Conservation (phyloP, 441 rosid species). For the Erodium trifolium region DNA sequence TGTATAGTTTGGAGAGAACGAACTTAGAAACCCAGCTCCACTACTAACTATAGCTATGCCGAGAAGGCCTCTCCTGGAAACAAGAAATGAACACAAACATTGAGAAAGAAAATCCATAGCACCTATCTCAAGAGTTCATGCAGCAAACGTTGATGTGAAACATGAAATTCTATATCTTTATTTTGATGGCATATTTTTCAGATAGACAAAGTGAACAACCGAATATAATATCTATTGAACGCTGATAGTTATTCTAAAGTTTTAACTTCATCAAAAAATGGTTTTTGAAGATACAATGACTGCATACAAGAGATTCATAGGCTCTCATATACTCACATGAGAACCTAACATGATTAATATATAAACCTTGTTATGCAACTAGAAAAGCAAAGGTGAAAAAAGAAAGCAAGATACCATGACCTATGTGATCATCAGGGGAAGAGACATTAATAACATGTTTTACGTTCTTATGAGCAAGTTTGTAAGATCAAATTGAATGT, state of each 20-base stretch:
- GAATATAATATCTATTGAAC: background rate
- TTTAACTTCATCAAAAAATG: background rate
- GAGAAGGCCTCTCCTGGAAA: slow-evolving; percentile 77
- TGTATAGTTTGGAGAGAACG: slow-evolving; percentile 60
- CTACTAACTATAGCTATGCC: slow-evolving; percentile 68
- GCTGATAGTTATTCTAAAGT: background rate
- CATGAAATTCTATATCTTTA: background rate
- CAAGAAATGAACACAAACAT: background rate
- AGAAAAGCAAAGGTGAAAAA: background rate
- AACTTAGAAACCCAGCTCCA: slow-evolving; percentile 68
- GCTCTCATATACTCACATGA: background rate
- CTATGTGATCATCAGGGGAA: background rate
- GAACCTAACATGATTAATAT: background rate
- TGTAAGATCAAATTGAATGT: background rate
- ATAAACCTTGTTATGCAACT: background rate
- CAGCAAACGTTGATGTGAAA: background rate
- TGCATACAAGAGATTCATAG: background rate
- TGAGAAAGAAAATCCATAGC: background rate
- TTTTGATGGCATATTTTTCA: background rate
- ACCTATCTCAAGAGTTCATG: background rate
- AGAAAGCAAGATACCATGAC: background rate
- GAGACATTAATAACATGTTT: background rate
- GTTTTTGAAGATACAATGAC: background rate
- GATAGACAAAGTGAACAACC: background rate
- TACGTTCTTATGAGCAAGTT: background rate